phyloP scores from a whole-genome alignment of 495 filamentous ascomycete genomes.

The Hypoxylon crocopeplum region DNA sequence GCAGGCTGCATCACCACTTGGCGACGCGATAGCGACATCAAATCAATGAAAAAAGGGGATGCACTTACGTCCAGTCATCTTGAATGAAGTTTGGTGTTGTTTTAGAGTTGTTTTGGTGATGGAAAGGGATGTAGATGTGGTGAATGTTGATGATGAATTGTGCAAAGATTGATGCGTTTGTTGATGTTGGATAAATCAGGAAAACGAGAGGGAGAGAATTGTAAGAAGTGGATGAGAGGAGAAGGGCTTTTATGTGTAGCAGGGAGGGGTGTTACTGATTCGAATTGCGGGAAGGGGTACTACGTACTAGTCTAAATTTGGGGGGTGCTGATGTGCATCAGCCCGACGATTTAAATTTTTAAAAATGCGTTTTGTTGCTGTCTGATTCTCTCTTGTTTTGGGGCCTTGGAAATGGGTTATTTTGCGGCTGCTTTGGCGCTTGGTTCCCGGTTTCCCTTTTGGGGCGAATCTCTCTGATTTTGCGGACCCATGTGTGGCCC shows the following conservation, averaged over 20 bases:
- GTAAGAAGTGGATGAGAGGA: slow-evolving; percentile 33
- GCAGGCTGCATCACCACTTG: slow-evolving; percentile 24
- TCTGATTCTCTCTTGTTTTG: slow-evolving; percentile 26
- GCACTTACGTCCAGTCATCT: slow-evolving; percentile 96
- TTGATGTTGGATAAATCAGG: slow-evolving; percentile 41
- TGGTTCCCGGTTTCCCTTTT: slow-evolving; percentile 24
- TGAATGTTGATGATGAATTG: slow-evolving; percentile 42
- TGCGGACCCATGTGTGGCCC: slow-evolving; percentile 11
- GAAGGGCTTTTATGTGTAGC: slow-evolving; percentile 23
- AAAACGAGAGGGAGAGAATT: slow-evolving; percentile 39
- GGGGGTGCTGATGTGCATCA: slow-evolving; percentile 29
- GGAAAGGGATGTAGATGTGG: slow-evolving; percentile 37
- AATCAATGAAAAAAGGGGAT: slow-evolving; percentile 21
- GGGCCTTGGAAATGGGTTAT: slow-evolving; percentile 13
- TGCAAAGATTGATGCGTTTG: slow-evolving; percentile 37
- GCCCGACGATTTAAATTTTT: slow-evolving; percentile 16
- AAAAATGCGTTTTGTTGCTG: slow-evolving; percentile 18
- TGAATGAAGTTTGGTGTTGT: slow-evolving; percentile 53
- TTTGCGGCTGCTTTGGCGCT: slow-evolving; percentile 24
- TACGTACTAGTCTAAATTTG: slow-evolving; percentile 42
- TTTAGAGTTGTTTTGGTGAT: slow-evolving; percentile 44
- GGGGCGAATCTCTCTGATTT: slow-evolving; percentile 7
- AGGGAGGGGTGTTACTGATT: slow-evolving; percentile 36
- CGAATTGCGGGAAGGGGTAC: slow-evolving; percentile 27
- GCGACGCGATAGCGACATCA: slow-evolving; percentile 25